Percentiles rank a stretch among this genome's conserved stretches.
phyloP scores from a whole-genome alignment of 2,329 filamentous ascomycete species.

The Trichoderma pleuroti region DNA sequence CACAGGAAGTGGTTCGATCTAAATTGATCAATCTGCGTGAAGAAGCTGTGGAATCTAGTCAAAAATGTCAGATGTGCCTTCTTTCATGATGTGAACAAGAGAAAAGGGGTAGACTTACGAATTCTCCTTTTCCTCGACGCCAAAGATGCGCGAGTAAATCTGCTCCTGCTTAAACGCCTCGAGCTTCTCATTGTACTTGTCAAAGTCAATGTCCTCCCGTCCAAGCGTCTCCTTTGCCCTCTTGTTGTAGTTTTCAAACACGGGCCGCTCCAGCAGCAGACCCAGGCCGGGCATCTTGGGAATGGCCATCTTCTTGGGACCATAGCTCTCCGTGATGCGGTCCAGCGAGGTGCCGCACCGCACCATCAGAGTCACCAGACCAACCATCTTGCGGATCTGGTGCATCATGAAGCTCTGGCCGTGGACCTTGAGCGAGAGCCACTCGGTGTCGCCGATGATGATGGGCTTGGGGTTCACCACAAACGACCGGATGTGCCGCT shows the following conservation, averaged over 20 bases:
- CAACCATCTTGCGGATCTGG: constrained; percentile 99
- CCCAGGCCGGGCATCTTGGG: constrained; percentile 92
- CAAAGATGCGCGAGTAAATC: constrained; percentile 90
- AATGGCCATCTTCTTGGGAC: constrained; percentile 70
- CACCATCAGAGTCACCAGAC: constrained; percentile 80
- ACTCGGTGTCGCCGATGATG: constrained; percentile 87
- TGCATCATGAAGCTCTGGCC: constrained; percentile 99
- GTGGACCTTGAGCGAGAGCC: constrained; percentile 93
- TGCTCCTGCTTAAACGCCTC: constrained; percentile 85
- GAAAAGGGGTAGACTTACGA: constrained; percentile 56
- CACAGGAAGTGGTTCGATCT: constrained; percentile 70
- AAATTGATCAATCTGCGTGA: constrained; percentile 75
- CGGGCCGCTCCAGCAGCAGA: constrained; percentile 80
- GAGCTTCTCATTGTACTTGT: constrained; percentile 72
- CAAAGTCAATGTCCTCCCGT: constrained; percentile 72
- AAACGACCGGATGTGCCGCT: constrained; percentile 91
- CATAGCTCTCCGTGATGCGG: constrained; percentile 73
- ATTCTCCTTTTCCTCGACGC: constrained; percentile 82
- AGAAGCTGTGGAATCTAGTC: constrained; percentile 69
- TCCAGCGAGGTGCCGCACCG: constrained; percentile 74
- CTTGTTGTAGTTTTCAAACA: constrained; percentile 86
- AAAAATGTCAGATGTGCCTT: neutral
- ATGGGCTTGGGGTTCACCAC: constrained; percentile 71
- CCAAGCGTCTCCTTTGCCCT: constrained; percentile 62
- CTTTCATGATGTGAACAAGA: neutral